Conservation (phyloP, 2,329 filamentous ascomycete species). For the Botrytis squamosa region DNA sequence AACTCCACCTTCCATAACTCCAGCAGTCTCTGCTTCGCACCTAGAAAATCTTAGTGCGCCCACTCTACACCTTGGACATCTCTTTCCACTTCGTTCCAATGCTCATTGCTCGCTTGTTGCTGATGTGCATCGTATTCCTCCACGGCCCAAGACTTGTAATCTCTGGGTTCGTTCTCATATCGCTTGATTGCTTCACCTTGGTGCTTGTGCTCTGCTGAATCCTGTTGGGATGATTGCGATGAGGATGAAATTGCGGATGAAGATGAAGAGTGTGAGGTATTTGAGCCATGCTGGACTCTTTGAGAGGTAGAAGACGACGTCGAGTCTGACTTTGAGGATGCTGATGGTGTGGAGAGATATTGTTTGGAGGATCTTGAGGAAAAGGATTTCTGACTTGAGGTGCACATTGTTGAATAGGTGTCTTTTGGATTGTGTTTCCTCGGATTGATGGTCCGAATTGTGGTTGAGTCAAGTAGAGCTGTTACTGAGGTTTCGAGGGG, state of each 20-base stretch:
- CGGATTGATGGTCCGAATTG: not conserved
- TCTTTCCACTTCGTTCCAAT: slow-evolving; percentile 19
- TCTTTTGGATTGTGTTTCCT: not conserved
- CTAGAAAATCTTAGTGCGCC: not conserved
- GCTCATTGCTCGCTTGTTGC: slow-evolving; percentile 21
- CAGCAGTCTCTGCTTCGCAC: not conserved
- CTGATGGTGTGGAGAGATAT: not conserved
- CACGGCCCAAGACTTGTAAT: slow-evolving; percentile 26
- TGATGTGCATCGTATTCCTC: slow-evolving; percentile 29
- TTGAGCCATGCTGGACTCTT: slow-evolving; percentile 3
- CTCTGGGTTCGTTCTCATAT: slow-evolving; percentile 23
- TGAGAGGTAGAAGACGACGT: slow-evolving; percentile 13
- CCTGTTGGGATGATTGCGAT: not conserved
- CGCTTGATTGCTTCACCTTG: slow-evolving; percentile 6
- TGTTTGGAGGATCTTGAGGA: slow-evolving; percentile 4
- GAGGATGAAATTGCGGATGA: not conserved
- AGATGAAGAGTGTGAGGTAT: not conserved
- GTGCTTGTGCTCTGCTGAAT: not conserved
- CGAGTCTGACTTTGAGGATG: slow-evolving; percentile 1
- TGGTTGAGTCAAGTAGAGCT: not conserved
- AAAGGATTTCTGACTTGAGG: slow-evolving; percentile 7
- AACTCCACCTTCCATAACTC: not conserved
- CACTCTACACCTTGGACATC: slow-evolving; percentile 16
- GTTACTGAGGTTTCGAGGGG: not conserved
- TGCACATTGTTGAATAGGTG: not conserved